phyloP scores from a whole-genome alignment of 1,139 yeast genomes.

The Entelexis sorbosivorans region DNA sequence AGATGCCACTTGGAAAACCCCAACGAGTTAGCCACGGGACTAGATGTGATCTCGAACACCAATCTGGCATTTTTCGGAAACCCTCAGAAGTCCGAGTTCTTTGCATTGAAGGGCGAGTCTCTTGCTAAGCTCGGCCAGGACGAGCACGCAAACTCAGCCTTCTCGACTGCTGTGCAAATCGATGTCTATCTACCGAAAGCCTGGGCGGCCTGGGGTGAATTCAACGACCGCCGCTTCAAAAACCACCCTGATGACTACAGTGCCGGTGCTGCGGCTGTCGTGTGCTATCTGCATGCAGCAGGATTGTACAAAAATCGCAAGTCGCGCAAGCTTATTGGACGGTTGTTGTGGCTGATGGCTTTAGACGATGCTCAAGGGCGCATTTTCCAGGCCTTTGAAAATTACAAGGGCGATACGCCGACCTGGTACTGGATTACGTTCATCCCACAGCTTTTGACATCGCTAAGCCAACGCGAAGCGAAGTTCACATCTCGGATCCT shows the following conservation, averaged over 20 bases:
- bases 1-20: slow-evolving; percentile 90
- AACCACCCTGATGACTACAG: slow-evolving; percentile 75
- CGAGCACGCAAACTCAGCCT: slow-evolving; percentile 95
- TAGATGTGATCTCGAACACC: slow-evolving; percentile 93
- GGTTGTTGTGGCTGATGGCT: slow-evolving; percentile 88
- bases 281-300: slow-evolving; percentile 95
- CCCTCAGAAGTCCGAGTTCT: slow-evolving; percentile 95
- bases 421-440: slow-evolving; percentile 99
- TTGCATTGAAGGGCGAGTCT: slow-evolving; percentile 95
- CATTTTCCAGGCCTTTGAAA: slow-evolving; percentile 76
- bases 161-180: slow-evolving; percentile 93
- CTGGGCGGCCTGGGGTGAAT: slow-evolving; percentile 99
- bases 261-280: slow-evolving; percentile 85
- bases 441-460: slow-evolving; percentile 84
- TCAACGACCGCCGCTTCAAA: slow-evolving; percentile 78
- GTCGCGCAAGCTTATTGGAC: slow-evolving; percentile 74
- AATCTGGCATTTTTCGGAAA: slow-evolving; percentile 92
- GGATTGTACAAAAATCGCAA: slow-evolving; percentile 89
- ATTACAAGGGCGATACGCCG: slow-evolving; percentile 90
- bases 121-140: slow-evolving; percentile 77
- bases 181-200: slow-evolving; percentile 92
- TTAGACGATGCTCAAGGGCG: slow-evolving; percentile 80
- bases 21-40: slow-evolving; percentile 80
- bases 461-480: slow-evolving; percentile 86
- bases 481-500: slow-evolving; percentile 75